Evolutionary conservation across 2,329 filamentous ascomycete genomes (phyloP).

Genomic region (Sclerotinia trifoliorum): DNA sequence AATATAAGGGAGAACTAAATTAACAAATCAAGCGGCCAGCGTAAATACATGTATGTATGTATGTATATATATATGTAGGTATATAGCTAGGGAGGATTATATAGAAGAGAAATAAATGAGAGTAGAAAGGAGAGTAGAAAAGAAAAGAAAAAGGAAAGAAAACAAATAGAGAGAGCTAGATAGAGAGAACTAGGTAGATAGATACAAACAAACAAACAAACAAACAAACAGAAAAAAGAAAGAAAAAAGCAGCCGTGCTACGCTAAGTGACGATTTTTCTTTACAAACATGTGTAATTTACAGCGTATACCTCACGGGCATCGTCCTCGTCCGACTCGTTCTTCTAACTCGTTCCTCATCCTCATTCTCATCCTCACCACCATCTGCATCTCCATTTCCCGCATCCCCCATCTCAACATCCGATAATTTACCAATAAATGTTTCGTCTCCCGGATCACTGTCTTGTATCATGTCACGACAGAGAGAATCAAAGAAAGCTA

Average conservation of each 20-base stretch:
- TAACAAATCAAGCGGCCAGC: no score
- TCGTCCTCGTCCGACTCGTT: not conserved
- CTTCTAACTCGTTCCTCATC: not conserved
- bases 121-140: no score
- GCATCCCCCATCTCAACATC: slow-evolving; percentile 12
- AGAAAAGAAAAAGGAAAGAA: not conserved
- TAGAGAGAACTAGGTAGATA: not conserved
- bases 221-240: not conserved
- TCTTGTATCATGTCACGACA: not conserved
- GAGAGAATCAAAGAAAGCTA: no score
- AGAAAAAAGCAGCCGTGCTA: no score
- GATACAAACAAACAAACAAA: not conserved
- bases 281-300: not conserved
- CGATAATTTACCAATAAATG: not conserved
- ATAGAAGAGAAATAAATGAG: not conserved
- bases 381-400: not conserved
- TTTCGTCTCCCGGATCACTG: slow-evolving; percentile 4
- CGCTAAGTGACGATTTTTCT: not conserved
- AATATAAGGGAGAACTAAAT: no score
- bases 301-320: slow-evolving; percentile 3
- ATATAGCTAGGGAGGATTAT: not conserved
- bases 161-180: not conserved
- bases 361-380: not conserved
- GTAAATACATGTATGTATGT: no score
- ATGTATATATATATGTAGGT: no score